Percentiles rank a stretch among this genome's conserved stretches.
These are phyloP conservation scores for Blastobotrys chiropterorum DNA, from an alignment of 805 yeast species.

Conservation along the genomic window DNA sequence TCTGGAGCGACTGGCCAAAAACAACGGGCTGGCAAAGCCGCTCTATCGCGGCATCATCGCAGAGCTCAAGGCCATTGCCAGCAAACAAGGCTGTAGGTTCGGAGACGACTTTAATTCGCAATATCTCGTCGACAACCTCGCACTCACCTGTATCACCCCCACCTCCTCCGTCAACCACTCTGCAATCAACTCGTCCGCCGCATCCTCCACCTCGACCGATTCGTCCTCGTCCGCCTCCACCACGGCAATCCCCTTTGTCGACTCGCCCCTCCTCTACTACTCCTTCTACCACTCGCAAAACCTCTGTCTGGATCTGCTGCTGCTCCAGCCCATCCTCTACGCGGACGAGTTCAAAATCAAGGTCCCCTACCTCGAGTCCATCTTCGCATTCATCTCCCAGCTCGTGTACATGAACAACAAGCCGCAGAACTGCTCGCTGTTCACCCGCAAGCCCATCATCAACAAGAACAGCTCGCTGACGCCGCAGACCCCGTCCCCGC, in stretches of 20 bases:
- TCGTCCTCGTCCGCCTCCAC: slow-evolving; percentile 5
- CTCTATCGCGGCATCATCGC: slow-evolving; percentile 70
- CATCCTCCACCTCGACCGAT: background rate
- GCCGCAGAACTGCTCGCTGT: slow-evolving; percentile 3
- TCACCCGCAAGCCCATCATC: slow-evolving; percentile 3
- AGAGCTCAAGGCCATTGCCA: slow-evolving; percentile 60
- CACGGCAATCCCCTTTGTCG: background rate
- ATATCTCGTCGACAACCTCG: slow-evolving; percentile 1
- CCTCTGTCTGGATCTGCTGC: slow-evolving; percentile 63
- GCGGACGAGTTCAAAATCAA: slow-evolving; percentile 85
- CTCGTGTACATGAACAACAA: slow-evolving; percentile 21
- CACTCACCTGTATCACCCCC: slow-evolving; percentile 3
- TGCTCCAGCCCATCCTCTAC: slow-evolving; percentile 78
- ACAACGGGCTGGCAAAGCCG: slow-evolving; percentile 69
- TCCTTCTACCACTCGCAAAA: slow-evolving; percentile 54
- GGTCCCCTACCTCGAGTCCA: slow-evolving; percentile 85
- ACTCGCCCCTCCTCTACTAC: slow-evolving; percentile 58
- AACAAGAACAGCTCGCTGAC: slow-evolving; percentile 3
- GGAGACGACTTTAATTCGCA: slow-evolving; percentile 1
- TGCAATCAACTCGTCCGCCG: background rate
- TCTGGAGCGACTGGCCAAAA: slow-evolving; percentile 48
- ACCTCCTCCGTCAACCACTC: slow-evolving; percentile 3
- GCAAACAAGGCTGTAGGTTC: slow-evolving; percentile 36
- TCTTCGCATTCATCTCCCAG: slow-evolving; percentile 52
- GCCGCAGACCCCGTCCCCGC: slow-evolving; percentile 4